These are phyloP conservation scores for Aspergillus sparsus DNA, from an alignment of 495 filamentous ascomycete species.

Conservation along the genomic window DNA sequence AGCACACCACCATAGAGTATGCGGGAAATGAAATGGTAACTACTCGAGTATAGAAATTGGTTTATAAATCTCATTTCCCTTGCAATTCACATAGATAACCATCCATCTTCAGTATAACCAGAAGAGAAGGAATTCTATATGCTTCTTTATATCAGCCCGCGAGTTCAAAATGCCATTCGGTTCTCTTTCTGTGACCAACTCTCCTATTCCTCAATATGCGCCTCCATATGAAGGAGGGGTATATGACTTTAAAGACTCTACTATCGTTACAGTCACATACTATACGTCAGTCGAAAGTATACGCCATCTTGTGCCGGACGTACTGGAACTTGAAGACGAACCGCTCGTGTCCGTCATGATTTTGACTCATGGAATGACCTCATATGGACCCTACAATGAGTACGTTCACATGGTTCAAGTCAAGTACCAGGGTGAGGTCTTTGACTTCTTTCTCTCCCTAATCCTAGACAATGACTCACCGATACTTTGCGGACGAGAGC, in stretches of 20 bases:
- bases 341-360: neutral
- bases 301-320: neutral
- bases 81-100: too few species aligned
- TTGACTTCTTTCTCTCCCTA: neutral
- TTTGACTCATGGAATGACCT: neutral
- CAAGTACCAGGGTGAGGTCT: neutral
- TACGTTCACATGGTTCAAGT: neutral
- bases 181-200: neutral
- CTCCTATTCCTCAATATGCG: neutral
- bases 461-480: conserved; percentile 1
- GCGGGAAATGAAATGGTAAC: too few species aligned
- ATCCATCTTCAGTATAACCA: too few species aligned
- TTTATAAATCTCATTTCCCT: too few species aligned
- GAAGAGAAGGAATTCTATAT: too few species aligned
- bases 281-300: neutral
- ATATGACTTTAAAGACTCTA: neutral
- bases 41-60: too few species aligned
- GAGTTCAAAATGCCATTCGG: neutral
- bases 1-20: too few species aligned
- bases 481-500: neutral
- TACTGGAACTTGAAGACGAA: neutral
- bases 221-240: neutral
- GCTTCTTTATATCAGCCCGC: too few species aligned
- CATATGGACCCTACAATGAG: neutral
- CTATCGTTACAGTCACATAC: neutral